Conservation (phyloP, 805 yeast species). For the Wickerhamiella australiensis region DNA sequence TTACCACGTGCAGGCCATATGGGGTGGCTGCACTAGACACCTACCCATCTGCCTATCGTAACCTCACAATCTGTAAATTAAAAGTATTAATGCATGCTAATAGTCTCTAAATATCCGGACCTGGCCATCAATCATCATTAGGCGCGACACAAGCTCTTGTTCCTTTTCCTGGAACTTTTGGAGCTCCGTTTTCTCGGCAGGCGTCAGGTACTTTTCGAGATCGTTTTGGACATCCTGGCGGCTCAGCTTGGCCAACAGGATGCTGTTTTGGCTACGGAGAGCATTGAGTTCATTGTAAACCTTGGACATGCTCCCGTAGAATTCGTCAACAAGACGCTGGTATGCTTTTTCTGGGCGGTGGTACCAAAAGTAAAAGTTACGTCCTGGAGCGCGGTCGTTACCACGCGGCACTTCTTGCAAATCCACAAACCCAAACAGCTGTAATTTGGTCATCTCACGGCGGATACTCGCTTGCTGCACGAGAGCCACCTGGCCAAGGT, state of each 20-base stretch:
- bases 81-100: slow-evolving; percentile 14
- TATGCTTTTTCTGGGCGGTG: slow-evolving; percentile 46
- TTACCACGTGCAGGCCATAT: too few relatives aligned
- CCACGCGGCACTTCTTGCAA: slow-evolving; percentile 90
- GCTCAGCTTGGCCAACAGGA: slow-evolving; percentile 64
- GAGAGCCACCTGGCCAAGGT: slow-evolving; percentile 60
- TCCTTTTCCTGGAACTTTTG: slow-evolving; percentile 35
- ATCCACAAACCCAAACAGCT: slow-evolving; percentile 62
- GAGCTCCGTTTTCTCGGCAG: slow-evolving; percentile 63
- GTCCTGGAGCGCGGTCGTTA: slow-evolving; percentile 78
- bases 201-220: slow-evolving; percentile 60
- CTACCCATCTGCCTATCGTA: too few relatives aligned
- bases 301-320: slow-evolving; percentile 39
- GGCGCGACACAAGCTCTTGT: slow-evolving; percentile 26
- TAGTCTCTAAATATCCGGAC: slow-evolving; percentile 32
- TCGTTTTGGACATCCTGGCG: slow-evolving; percentile 83
- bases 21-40: too few relatives aligned
- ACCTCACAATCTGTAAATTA: background rate
- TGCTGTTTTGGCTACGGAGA: slow-evolving; percentile 46
- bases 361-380: slow-evolving; percentile 74
- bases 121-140: slow-evolving; percentile 28
- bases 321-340: slow-evolving; percentile 36
- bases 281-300: slow-evolving; percentile 27
- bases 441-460: slow-evolving; percentile 51
- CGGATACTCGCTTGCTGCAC: slow-evolving; percentile 69